A percentile compares a stretch with the other conserved stretches of the same genome.
Evolutionary conservation across 305 asterid genomes (phyloP).

Genomic region (Ajuga reptans): DNA sequence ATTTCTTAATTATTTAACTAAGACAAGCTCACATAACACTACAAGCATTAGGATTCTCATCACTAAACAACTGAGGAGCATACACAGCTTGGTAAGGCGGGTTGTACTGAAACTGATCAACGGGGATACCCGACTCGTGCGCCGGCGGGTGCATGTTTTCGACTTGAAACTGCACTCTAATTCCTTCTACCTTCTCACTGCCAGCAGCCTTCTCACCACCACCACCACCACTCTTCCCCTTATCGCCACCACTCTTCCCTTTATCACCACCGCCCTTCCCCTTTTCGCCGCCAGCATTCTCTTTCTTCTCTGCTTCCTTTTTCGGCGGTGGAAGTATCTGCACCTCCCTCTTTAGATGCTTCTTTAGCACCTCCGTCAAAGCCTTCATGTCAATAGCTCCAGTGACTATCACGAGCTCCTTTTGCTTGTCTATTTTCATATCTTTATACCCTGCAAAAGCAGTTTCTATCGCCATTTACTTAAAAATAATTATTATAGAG

Average conservation of each 20-base stretch:
- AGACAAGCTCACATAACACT: conserved; percentile 32
- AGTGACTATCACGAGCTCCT: conserved; percentile 62
- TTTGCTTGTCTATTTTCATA: conserved; percentile 49
- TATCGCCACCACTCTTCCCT: conserved; percentile 15
- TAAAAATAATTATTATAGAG: not conserved
- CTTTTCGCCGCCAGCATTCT: conserved; percentile 18
- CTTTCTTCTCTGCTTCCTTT: conserved; percentile 52
- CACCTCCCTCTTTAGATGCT: conserved; percentile 51
- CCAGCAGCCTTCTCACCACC: conserved; percentile 17
- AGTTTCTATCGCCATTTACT: not conserved
- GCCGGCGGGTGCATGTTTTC: conserved; percentile 30
- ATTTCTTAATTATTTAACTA: not conserved
- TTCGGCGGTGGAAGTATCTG: conserved; percentile 49
- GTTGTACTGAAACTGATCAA: conserved; percentile 26
- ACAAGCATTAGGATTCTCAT: conserved; percentile 50
- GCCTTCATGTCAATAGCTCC: conserved; percentile 82
- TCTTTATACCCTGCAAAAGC: conserved; percentile 50
- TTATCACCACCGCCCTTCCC: conserved; percentile 19
- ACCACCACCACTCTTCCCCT: not conserved
- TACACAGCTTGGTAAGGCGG: conserved; percentile 21
- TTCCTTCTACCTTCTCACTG: conserved; percentile 26
- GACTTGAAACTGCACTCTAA: conserved; percentile 30
- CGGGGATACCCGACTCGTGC: conserved; percentile 23
- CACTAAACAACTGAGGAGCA: conserved; percentile 48
- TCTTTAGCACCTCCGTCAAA: conserved; percentile 46